phyloP scores from a whole-genome alignment of 441 rosid genomes.

The Eutrema salsugineum region DNA sequence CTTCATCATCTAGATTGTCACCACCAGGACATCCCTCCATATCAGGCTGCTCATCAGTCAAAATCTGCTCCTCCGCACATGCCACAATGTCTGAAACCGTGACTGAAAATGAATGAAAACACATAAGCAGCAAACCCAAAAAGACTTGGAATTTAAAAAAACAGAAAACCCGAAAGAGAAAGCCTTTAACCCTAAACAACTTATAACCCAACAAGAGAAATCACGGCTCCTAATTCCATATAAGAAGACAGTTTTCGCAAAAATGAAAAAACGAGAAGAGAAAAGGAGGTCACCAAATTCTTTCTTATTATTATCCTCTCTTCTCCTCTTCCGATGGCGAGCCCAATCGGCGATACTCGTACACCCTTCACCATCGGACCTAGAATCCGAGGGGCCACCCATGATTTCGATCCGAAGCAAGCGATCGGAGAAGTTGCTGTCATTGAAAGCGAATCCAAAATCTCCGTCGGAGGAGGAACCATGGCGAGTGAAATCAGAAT shows the following conservation, averaged over 20 bases:
- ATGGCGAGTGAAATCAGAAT: constrained; percentile 44
- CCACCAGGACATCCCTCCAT: constrained; percentile 76
- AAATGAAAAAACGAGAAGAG: neutral
- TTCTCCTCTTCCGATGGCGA: constrained; percentile 73
- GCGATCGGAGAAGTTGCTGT: constrained; percentile 94
- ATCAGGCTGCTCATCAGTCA: constrained; percentile 63
- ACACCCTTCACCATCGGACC: constrained; percentile 62
- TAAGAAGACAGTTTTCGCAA: neutral
- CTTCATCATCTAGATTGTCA: constrained; percentile 84
- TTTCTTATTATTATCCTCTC: constrained; percentile 72
- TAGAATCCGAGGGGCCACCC: constrained; percentile 49
- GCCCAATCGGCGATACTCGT: constrained; percentile 89
- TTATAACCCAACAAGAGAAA: neutral
- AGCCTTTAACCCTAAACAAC: neutral
- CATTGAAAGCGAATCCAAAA: constrained; percentile 92
- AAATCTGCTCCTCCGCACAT: constrained; percentile 76
- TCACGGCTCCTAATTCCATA: neutral
- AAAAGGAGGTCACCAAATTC: constrained; percentile 44
- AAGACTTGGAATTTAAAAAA: neutral
- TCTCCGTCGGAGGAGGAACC: constrained; percentile 63
- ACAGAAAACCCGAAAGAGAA: neutral
- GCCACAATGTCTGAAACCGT: constrained; percentile 43
- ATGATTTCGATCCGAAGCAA: constrained; percentile 86
- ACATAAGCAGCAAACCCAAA: neutral
- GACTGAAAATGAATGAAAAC: neutral